Percentiles rank a stretch among this genome's conserved stretches.
phyloP scores from a whole-genome alignment of 495 filamentous ascomycete species.

The Achaetomiella virescens region DNA sequence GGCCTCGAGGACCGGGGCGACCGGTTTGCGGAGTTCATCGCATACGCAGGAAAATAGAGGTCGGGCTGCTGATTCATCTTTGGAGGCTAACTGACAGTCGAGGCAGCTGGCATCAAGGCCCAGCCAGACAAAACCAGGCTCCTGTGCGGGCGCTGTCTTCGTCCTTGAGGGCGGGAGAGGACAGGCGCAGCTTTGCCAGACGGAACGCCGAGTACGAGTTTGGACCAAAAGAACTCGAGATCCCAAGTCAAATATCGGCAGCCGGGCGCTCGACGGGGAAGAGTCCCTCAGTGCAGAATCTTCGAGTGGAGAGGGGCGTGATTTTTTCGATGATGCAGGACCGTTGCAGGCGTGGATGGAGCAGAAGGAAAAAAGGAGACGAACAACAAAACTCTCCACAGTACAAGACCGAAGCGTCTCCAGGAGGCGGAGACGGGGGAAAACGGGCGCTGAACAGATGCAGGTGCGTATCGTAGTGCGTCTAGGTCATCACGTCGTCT shows the following conservation, averaged over 20 bases:
- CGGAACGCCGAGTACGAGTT: neutral
- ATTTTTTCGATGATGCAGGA: constrained; percentile 29
- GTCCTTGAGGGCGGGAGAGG: neutral
- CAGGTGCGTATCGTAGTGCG: constrained; percentile 3
- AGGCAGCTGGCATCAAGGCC: constrained; percentile 16
- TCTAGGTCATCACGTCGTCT: constrained; percentile 24
- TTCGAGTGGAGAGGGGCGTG: constrained; percentile 30
- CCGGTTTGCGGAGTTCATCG: constrained; percentile 30
- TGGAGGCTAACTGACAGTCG: constrained; percentile 11
- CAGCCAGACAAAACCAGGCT: constrained; percentile 15
- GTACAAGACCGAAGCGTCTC: neutral
- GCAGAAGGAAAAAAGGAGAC: constrained; percentile 8
- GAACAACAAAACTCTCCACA: constrained; percentile 13
- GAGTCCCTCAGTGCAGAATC: constrained; percentile 21
- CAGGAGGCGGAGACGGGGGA: constrained; percentile 9
- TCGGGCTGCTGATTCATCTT: constrained; percentile 32
- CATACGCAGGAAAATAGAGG: constrained; percentile 25
- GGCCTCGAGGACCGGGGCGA: constrained; percentile 41
- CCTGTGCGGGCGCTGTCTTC: neutral
- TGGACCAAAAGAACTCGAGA: neutral
- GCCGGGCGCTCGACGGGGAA: constrained; percentile 2
- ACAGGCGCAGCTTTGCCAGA: neutral
- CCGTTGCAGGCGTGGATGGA: constrained; percentile 9
- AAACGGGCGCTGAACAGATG: constrained; percentile 6
- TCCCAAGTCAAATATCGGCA: constrained; percentile 1